Conservation (phyloP, 371 early-diverging fungal species). For the Astathelohania contejeani region DNA sequence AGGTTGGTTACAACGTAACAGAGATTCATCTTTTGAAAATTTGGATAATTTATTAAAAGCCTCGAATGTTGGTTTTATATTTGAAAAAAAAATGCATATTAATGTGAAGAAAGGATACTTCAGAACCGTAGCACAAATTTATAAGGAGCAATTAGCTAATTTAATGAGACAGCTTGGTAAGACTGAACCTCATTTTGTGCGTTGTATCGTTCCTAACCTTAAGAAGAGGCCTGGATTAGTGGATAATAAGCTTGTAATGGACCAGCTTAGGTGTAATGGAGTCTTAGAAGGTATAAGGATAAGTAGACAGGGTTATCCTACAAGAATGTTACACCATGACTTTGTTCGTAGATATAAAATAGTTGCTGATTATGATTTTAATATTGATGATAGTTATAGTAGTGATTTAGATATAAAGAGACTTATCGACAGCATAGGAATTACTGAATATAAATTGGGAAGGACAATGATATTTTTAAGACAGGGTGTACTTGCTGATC, state of each 20-base stretch:
- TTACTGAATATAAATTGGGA: conserved; percentile 70
- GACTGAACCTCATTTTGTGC: conserved; percentile 94
- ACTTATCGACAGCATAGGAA: too few relatives aligned
- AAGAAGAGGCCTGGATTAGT: conserved; percentile 71
- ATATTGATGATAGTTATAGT: conserved; percentile 58
- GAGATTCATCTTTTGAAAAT: conserved; percentile 92
- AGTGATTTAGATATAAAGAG: conserved; percentile 64
- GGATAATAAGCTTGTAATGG: conserved; percentile 65
- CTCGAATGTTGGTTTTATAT: conserved; percentile 63
- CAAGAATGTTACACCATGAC: conserved; percentile 73
- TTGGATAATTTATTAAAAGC: conserved; percentile 67
- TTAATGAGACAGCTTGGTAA: conserved; percentile 73
- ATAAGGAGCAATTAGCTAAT: conserved; percentile 73
- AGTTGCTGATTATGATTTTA: conserved; percentile 41
- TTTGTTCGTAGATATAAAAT: conserved; percentile 85
- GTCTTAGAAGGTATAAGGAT: conserved; percentile 97
- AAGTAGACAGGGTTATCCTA: conserved; percentile 88
- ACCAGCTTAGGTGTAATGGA: conserved; percentile 94
- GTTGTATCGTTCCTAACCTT: conserved; percentile 93
- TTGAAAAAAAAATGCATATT: conserved; percentile 47
- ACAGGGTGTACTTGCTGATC: conserved; percentile 78
- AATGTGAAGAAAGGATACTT: conserved; percentile 55
- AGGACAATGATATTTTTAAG: conserved; percentile 88
- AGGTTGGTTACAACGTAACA: conserved; percentile 95
- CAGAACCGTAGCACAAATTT: conserved; percentile 76